These are phyloP conservation scores for Catunica adiposa DNA, from an alignment of 2,329 filamentous ascomycete species.

Conservation along the genomic window DNA sequence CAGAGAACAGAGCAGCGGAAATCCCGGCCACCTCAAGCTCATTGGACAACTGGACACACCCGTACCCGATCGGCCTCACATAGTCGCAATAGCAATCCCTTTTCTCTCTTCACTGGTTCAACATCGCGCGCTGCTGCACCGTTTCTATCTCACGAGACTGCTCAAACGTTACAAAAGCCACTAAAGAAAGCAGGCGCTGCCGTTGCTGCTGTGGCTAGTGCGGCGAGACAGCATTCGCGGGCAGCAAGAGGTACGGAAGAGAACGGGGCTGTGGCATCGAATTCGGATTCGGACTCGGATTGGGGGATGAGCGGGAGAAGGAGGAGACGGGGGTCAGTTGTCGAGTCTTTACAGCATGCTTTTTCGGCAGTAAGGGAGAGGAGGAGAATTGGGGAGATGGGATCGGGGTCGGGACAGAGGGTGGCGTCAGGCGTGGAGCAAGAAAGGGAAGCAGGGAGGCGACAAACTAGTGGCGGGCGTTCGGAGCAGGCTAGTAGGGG, in stretches of 20 bases:
- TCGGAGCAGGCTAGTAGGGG: neutral
- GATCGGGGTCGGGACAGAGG: neutral
- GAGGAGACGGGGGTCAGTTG: neutral
- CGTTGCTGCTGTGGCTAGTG: slow-evolving; percentile 6
- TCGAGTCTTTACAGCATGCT: neutral
- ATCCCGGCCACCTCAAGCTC: neutral
- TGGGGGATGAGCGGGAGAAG: neutral
- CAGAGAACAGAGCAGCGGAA: neutral
- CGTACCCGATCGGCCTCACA: slow-evolving; percentile 1
- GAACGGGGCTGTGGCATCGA: neutral
- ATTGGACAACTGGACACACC: neutral
- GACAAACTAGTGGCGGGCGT: neutral
- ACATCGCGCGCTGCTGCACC: neutral
- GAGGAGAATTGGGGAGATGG: neutral
- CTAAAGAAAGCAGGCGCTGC: slow-evolving; percentile 8
- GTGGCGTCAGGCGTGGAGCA: neutral
- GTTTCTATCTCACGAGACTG: neutral
- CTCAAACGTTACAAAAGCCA: neutral
- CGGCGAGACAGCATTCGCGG: neutral
- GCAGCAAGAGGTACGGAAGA: neutral
- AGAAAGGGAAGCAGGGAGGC: no score
- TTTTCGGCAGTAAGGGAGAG: neutral
- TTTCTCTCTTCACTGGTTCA: neutral
- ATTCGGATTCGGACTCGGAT: slow-evolving; percentile 1
- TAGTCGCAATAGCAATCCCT: neutral